These are phyloP conservation scores for Cornus kousa DNA, from an alignment of 148 eudicot genomes.

Conservation along the genomic window DNA sequence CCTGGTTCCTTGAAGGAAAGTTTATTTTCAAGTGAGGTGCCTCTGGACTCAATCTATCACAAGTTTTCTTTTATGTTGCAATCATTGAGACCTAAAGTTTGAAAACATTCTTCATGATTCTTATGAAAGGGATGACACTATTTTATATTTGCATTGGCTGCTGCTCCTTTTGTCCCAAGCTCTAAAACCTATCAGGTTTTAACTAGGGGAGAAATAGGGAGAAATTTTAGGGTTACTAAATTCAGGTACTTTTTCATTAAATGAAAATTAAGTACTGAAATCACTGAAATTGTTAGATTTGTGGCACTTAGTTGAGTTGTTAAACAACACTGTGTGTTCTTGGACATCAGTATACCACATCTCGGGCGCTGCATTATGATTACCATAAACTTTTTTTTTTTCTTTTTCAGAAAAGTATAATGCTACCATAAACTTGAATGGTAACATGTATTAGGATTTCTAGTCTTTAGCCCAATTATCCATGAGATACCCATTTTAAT, in stretches of 20 bases:
- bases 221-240: no score
- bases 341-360: neutral
- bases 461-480: neutral
- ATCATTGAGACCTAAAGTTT: neutral
- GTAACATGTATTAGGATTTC: neutral
- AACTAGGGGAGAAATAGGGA: neutral
- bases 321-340: neutral
- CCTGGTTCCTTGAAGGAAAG: neutral
- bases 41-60: neutral
- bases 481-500: conserved; percentile 3
- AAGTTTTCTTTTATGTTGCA: no score
- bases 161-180: neutral
- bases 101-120: neutral
- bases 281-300: no score
- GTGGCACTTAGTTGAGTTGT: no score
- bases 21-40: neutral
- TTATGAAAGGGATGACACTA: neutral
- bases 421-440: neutral
- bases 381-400: no score
- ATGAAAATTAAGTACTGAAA: no score
- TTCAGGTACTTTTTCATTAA: neutral
- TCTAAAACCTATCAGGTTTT: neutral
- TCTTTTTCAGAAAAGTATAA: neutral
- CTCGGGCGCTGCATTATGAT: neutral
- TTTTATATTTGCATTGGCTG: neutral